Conservation (phyloP, 2,329 filamentous ascomycete species). For the Penicillium sp. region DNA sequence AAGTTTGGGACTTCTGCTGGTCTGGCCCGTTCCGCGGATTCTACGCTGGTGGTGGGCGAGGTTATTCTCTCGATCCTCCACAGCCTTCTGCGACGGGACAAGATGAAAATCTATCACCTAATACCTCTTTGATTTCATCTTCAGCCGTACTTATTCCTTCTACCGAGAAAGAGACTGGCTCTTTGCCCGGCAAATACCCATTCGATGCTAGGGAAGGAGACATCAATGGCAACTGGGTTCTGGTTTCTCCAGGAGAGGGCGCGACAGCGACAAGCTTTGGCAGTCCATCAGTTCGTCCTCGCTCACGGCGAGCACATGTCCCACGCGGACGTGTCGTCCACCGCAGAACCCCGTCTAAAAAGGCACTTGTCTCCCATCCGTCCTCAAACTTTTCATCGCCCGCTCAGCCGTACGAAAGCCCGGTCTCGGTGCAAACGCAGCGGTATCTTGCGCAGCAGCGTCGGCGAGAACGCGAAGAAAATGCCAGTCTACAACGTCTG, state of each 20-base stretch:
- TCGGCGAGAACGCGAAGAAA: conserved; percentile 76
- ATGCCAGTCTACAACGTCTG: conserved; percentile 78
- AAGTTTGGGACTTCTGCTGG: conserved; percentile 84
- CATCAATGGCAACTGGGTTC: conserved; percentile 71
- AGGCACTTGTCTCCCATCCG: conserved; percentile 25
- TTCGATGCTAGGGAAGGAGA: conserved; percentile 46
- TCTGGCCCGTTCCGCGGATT: conserved; percentile 76
- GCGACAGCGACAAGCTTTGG: neutral
- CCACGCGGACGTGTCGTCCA: conserved; percentile 17
- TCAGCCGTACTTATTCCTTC: conserved; percentile 30
- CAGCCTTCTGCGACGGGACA: conserved; percentile 7
- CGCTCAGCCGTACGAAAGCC: conserved; percentile 36
- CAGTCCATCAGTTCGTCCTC: conserved; percentile 7
- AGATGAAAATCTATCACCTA: conserved; percentile 4
- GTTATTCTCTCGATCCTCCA: conserved; percentile 62
- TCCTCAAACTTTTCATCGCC: conserved; percentile 32
- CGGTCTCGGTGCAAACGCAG: conserved; percentile 65
- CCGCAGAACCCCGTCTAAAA: conserved; percentile 28
- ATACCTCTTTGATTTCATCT: conserved; percentile 31
- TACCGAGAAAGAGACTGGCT: conserved; percentile 36
- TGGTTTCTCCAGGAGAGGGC: conserved; percentile 53
- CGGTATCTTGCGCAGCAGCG: conserved; percentile 73
- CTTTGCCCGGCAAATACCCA: conserved; percentile 61
- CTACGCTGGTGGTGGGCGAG: conserved; percentile 79
- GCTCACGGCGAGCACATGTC: conserved; percentile 7